These are phyloP conservation scores for Paraphoma sp. DNA, from an alignment of 2,329 filamentous ascomycete species.

Conservation along the genomic window DNA sequence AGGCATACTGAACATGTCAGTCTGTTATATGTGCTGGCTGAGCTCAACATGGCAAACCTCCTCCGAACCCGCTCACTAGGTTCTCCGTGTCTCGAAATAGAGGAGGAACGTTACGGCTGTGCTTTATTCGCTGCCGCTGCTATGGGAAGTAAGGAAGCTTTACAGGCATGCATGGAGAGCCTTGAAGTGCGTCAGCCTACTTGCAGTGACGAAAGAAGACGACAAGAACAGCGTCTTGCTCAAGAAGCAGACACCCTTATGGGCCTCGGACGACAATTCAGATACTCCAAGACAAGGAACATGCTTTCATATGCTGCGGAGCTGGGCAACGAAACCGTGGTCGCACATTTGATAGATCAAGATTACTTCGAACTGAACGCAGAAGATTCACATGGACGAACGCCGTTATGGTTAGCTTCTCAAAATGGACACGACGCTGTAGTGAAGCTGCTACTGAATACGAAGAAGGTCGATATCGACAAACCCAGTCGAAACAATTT, in stretches of 20 bases:
- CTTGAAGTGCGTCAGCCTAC: conserved; percentile 15
- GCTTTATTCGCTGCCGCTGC: conserved; percentile 48
- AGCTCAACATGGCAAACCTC: conserved; percentile 29
- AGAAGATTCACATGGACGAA: conserved; percentile 7
- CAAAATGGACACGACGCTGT: conserved; percentile 3
- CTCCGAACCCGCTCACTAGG: conserved; percentile 31
- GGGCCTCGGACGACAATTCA: not conserved
- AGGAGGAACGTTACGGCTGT: conserved; percentile 39
- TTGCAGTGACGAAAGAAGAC: not conserved
- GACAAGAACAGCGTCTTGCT: not conserved
- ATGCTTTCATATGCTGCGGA: conserved; percentile 11
- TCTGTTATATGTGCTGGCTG: conserved; percentile 28
- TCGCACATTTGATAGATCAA: conserved; percentile 24
- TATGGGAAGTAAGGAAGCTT: conserved; percentile 33
- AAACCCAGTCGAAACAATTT: conserved; percentile 5
- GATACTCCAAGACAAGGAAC: conserved; percentile 15
- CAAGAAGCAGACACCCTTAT: not conserved
- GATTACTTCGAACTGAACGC: conserved; percentile 16
- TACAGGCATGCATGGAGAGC: conserved; percentile 11
- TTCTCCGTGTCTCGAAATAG: conserved; percentile 21
- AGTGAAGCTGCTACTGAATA: conserved; percentile 6
- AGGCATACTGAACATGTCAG: conserved; percentile 18
- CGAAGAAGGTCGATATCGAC: conserved; percentile 2
- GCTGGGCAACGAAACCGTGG: conserved; percentile 22
- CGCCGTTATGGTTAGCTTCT: conserved; percentile 11